Percentiles rank a stretch among this genome's conserved stretches.
Evolutionary conservation across 495 filamentous ascomycete species (phyloP).

Genomic region (Hypoxylon intermedium): DNA sequence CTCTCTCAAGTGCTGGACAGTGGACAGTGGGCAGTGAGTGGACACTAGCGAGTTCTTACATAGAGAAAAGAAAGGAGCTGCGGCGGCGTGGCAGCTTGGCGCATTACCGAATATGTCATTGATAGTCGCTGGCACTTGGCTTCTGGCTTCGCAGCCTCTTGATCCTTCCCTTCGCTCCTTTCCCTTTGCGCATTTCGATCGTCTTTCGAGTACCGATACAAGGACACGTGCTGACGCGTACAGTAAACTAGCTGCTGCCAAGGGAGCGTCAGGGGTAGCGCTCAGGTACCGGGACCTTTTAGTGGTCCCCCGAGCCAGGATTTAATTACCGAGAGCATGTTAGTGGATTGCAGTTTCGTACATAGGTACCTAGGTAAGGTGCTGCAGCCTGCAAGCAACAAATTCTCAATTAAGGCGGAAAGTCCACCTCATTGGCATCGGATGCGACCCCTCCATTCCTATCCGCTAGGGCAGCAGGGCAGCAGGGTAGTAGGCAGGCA

Average conservation of each 20-base stretch:
- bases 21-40: too few relatives aligned
- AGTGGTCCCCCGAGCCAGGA: background rate
- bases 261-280: background rate
- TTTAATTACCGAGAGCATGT: background rate
- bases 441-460: background rate
- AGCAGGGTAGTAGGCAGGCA: too few relatives aligned
- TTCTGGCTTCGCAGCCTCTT: background rate
- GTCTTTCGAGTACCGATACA: background rate
- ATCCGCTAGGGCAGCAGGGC: background rate
- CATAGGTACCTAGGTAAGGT: background rate
- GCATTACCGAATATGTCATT: constrained; percentile 20
- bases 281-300: background rate
- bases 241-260: background rate
- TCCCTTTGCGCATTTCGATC: background rate
- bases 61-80: constrained; percentile 2
- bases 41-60: constrained; percentile 1
- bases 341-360: background rate
- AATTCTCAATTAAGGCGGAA: background rate
- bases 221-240: background rate
- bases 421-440: background rate
- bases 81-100: constrained; percentile 15
- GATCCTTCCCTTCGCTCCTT: background rate
- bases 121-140: constrained; percentile 5
- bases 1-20: too few relatives aligned
- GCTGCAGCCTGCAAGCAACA: background rate